These are phyloP conservation scores for Musa schizocarpa DNA, from an alignment of 176 grass and related monocot species.

Conservation along the genomic window DNA sequence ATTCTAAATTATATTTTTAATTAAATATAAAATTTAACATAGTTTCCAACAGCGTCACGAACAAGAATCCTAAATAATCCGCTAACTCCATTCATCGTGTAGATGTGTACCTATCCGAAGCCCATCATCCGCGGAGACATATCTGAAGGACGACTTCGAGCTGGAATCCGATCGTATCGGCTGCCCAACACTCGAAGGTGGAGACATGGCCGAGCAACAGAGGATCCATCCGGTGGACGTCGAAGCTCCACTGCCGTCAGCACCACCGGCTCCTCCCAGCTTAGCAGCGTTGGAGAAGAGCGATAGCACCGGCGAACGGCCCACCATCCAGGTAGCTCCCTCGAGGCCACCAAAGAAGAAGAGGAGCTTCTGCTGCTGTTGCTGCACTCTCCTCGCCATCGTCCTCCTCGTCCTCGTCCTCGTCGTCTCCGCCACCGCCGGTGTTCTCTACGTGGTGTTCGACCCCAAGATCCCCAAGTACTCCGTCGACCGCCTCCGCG, in stretches of 20 bases:
- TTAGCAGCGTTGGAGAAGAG: neutral
- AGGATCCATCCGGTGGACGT: slow-evolving; percentile 46
- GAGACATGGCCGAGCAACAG: slow-evolving; percentile 39
- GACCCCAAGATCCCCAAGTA: slow-evolving; percentile 70
- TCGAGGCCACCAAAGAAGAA: slow-evolving; percentile 8
- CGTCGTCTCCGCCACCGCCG: slow-evolving; percentile 35
- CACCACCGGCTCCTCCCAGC: slow-evolving; percentile 7
- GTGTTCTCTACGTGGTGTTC: slow-evolving; percentile 68
- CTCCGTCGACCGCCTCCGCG: slow-evolving; percentile 52
- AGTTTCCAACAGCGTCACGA: no score
- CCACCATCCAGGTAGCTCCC: neutral
- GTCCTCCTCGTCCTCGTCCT: slow-evolving; percentile 12
- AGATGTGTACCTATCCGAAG: no score
- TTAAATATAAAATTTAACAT: no score
- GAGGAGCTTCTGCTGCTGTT: slow-evolving; percentile 39
- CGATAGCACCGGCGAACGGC: neutral
- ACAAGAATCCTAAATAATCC: no score
- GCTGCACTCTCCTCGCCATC: slow-evolving; percentile 24
- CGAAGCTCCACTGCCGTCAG: slow-evolving; percentile 20
- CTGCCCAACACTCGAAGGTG: no score
- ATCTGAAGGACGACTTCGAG: no score
- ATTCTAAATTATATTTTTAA: no score
- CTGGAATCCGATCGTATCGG: no score
- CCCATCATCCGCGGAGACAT: no score
- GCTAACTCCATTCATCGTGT: no score